Conservation (phyloP, 2,329 filamentous ascomycete genomes). For the Aspergillus felis region DNA sequence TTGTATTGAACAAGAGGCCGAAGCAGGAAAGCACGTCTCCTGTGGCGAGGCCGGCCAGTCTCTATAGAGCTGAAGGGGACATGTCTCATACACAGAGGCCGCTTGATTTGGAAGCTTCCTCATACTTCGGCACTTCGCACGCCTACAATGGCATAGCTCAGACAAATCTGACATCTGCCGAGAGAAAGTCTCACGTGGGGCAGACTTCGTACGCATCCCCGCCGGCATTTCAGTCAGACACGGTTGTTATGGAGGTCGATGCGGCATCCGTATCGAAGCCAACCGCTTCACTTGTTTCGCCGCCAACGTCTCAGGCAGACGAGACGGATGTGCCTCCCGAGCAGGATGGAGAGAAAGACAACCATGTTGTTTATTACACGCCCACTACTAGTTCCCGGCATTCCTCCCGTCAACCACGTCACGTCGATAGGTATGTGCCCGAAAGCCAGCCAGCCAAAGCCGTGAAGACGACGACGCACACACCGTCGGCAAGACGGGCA, state of each 20-base stretch:
- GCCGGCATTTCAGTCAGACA: conserved; percentile 33
- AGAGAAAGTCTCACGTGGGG: conserved; percentile 18
- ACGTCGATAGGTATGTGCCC: conserved; percentile 37
- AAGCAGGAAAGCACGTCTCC: conserved; percentile 34
- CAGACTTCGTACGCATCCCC: conserved; percentile 36
- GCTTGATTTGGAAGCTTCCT: conserved; percentile 6
- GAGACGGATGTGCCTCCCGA: conserved; percentile 36
- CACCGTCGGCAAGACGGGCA: conserved; percentile 21
- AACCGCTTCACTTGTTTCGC: conserved; percentile 40
- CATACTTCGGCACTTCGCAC: conserved; percentile 6
- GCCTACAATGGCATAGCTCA: conserved; percentile 8
- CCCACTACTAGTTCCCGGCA: conserved; percentile 41
- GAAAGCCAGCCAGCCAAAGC: conserved; percentile 26
- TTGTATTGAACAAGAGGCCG: conserved; percentile 26
- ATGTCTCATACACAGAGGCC: conserved; percentile 8
- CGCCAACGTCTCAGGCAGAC: conserved; percentile 42
- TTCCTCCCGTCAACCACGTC: conserved; percentile 43
- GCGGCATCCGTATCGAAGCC: conserved; percentile 28
- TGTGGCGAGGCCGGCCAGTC: conserved; percentile 18
- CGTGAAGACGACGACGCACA: conserved; percentile 21
- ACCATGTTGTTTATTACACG: conserved; percentile 28
- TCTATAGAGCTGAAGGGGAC: conserved; percentile 16
- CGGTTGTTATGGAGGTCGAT: conserved; percentile 25
- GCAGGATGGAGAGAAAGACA: conserved; percentile 30
- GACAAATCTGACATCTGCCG: conserved; percentile 9